These are phyloP conservation scores for Fraxinus excelsior DNA, from an alignment of 257 asterid genomes.

Conservation along the genomic window DNA sequence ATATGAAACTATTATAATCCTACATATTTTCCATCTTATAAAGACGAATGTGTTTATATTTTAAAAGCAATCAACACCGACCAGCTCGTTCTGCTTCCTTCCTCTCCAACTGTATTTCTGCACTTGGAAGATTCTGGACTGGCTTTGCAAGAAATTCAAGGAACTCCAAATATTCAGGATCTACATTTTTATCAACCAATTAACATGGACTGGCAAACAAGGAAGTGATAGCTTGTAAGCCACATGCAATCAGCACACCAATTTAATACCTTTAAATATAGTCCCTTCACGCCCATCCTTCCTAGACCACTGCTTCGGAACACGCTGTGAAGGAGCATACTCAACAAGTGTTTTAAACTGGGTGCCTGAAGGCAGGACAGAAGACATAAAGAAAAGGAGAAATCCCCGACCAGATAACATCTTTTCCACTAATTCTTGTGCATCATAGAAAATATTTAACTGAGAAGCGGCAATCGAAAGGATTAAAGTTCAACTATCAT, in stretches of 20 bases:
- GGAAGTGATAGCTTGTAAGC: conserved; percentile 26
- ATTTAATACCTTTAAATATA: conserved; percentile 73
- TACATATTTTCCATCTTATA: conserved; percentile 6
- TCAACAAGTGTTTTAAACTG: conserved; percentile 86
- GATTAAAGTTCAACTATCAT: not conserved
- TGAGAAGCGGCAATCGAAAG: not conserved
- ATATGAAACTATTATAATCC: conserved; percentile 4
- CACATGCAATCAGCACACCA: conserved; percentile 28
- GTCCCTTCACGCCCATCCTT: conserved; percentile 98
- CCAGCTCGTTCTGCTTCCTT: conserved; percentile 99
- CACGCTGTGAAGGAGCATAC: conserved; percentile 98
- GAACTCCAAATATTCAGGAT: conserved; percentile 99
- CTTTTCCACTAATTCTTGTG: not conserved
- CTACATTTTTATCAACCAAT: conserved; percentile 59
- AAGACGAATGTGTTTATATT: not conserved
- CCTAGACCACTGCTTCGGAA: conserved; percentile 83
- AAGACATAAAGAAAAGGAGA: conserved; percentile 20
- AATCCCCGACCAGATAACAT: not conserved
- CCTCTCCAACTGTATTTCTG: conserved; percentile 97
- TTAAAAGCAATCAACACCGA: conserved; percentile 36
- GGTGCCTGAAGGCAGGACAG: conserved; percentile 55
- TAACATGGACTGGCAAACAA: conserved; percentile 32
- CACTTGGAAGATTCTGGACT: conserved; percentile 96
- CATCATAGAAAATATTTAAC: conserved; percentile 2
- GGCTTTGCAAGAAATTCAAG: conserved; percentile 93